These are phyloP conservation scores for Fusarium abutilonis DNA, from an alignment of 2,329 filamentous ascomycete species.

Conservation along the genomic window DNA sequence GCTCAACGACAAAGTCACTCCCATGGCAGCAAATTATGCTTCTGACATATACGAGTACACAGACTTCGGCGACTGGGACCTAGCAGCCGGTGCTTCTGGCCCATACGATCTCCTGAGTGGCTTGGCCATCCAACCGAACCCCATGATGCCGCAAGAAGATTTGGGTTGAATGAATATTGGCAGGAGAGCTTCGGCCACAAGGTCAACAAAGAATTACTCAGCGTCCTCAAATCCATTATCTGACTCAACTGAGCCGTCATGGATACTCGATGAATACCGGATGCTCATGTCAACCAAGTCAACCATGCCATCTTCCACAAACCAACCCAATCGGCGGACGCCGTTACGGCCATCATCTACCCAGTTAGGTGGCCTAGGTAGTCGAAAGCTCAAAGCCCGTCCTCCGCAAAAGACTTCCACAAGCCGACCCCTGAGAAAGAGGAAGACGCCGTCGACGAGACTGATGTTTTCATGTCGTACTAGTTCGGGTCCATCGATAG, in stretches of 20 bases:
- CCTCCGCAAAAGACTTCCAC: slow-evolving; percentile 48
- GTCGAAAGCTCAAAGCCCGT: slow-evolving; percentile 45
- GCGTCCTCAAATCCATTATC: slow-evolving; percentile 35
- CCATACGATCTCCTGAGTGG: slow-evolving; percentile 47
- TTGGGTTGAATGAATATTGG: slow-evolving; percentile 25
- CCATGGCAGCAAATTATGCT: slow-evolving; percentile 43
- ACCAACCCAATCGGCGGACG: slow-evolving; percentile 45
- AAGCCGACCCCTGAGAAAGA: slow-evolving; percentile 43
- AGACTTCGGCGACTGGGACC: slow-evolving; percentile 50
- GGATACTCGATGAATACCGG: slow-evolving; percentile 30
- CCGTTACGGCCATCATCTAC: slow-evolving; percentile 11
- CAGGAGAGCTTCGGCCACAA: neutral
- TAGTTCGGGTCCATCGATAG: slow-evolving; percentile 50
- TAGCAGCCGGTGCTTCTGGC: slow-evolving; percentile 43
- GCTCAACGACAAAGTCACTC: slow-evolving; percentile 45
- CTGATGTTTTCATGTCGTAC: slow-evolving; percentile 47
- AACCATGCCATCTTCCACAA: slow-evolving; percentile 47
- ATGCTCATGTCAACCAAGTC: slow-evolving; percentile 43
- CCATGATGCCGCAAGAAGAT: slow-evolving; percentile 42
- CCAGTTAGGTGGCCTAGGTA: slow-evolving; percentile 37
- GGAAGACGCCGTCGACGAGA: slow-evolving; percentile 39
- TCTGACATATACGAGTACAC: slow-evolving; percentile 47
- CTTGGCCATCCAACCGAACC: slow-evolving; percentile 39
- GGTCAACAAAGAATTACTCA: slow-evolving; percentile 32
- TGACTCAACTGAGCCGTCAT: slow-evolving; percentile 30